Conservation (phyloP, 2,329 filamentous ascomycete genomes). For the Arthrobotrys pseudoclavata region DNA sequence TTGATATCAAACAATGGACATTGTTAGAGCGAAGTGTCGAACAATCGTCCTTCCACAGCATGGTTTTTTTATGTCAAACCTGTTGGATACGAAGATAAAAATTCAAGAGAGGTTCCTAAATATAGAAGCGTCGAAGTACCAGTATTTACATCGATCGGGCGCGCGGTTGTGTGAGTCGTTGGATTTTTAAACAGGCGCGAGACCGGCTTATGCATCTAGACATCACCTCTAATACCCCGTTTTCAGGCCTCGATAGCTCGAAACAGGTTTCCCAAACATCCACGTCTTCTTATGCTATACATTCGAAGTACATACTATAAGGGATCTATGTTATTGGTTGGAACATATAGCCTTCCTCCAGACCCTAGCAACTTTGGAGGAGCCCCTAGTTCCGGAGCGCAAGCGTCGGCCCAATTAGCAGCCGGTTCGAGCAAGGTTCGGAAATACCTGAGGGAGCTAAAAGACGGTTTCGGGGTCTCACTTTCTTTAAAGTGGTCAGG, state of each 20-base stretch:
- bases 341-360: not conserved
- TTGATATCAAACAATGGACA: constrained; percentile 39
- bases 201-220: not conserved
- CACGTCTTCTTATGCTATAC: not conserved
- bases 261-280: not conserved
- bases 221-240: not conserved
- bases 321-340: not conserved
- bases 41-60: not conserved
- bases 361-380: not conserved
- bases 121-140: constrained; percentile 4
- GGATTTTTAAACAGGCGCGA: constrained; percentile 16
- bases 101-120: not conserved
- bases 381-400: constrained; percentile 11
- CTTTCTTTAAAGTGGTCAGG: not conserved
- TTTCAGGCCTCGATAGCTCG: constrained; percentile 1
- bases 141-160: constrained; percentile 12
- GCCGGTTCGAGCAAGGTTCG: not conserved
- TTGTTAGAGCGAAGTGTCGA: constrained; percentile 13
- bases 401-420: constrained; percentile 10
- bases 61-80: not conserved
- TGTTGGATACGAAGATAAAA: constrained; percentile 12
- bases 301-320: not conserved
- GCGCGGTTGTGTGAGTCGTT: constrained; percentile 16
- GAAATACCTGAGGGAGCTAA: constrained; percentile 1
- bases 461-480: constrained; percentile 6